Conservation (phyloP, 495 filamentous ascomycete genomes). For the Annulohypoxylon maeteangense region DNA sequence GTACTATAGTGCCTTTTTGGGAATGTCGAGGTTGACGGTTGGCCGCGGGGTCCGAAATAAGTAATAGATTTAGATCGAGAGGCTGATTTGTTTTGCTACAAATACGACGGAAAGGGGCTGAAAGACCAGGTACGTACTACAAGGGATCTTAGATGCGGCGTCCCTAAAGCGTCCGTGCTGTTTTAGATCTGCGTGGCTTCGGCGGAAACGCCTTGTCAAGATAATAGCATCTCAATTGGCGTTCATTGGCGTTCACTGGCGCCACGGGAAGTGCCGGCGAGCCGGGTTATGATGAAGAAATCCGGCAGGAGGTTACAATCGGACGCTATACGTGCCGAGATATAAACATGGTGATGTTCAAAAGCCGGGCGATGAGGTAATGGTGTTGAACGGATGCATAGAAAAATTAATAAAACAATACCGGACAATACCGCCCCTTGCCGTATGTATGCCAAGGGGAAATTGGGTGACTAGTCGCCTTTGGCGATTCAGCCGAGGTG, state of each 20-base stretch:
- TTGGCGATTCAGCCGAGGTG: constrained; percentile 40
- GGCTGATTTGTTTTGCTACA: constrained; percentile 13
- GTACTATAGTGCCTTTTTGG: background rate
- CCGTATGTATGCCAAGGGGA: constrained; percentile 25
- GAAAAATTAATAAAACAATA: constrained; percentile 20
- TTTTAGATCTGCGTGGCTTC: constrained; percentile 30
- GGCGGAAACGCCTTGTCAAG: constrained; percentile 10
- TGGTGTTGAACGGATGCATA: constrained; percentile 4
- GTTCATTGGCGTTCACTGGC: constrained; percentile 19
- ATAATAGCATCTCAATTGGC: constrained; percentile 14
- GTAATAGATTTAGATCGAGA: constrained; percentile 7
- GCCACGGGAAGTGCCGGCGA: constrained; percentile 9
- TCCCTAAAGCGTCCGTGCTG: constrained; percentile 26
- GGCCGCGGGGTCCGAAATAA: background rate
- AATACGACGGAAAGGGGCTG: constrained; percentile 22
- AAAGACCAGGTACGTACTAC: constrained; percentile 11
- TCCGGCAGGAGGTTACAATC: constrained; percentile 32
- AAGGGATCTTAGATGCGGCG: constrained; percentile 30
- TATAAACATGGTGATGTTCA: constrained; percentile 21
- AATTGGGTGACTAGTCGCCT: constrained; percentile 31
- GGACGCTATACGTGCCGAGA: constrained; percentile 23
- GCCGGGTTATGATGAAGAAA: constrained; percentile 36
- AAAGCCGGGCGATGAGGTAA: constrained; percentile 30
- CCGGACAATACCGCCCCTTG: constrained; percentile 10
- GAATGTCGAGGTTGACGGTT: background rate